These are phyloP conservation scores for Microsporum audouinii DNA, from an alignment of 2,329 filamentous ascomycete genomes.

Conservation along the genomic window DNA sequence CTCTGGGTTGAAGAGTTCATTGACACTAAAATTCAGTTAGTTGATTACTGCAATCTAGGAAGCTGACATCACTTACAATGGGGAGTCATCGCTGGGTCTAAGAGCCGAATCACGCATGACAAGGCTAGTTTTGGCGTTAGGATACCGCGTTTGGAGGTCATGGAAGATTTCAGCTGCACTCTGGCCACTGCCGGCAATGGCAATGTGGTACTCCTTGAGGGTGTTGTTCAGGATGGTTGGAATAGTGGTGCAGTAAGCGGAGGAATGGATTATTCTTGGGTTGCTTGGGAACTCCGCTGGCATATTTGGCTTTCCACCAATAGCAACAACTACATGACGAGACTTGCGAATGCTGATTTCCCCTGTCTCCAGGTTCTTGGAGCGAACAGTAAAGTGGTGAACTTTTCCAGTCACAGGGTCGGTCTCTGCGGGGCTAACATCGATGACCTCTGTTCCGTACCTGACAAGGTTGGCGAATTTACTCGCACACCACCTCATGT, in stretches of 20 bases:
- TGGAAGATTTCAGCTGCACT: slow-evolving; percentile 92
- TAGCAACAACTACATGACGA: slow-evolving; percentile 50
- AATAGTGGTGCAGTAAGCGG: slow-evolving; percentile 56
- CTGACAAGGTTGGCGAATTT: slow-evolving; percentile 62
- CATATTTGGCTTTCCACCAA: slow-evolving; percentile 58
- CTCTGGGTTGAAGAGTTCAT: slow-evolving; percentile 89
- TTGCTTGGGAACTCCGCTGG: slow-evolving; percentile 57
- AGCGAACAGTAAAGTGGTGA: slow-evolving; percentile 56
- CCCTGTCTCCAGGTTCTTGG: slow-evolving; percentile 46
- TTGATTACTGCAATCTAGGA: slow-evolving; percentile 2
- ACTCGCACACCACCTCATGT: slow-evolving; percentile 80
- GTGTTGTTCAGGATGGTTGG: slow-evolving; percentile 30
- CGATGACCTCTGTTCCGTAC: slow-evolving; percentile 67
- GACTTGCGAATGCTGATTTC: slow-evolving; percentile 30
- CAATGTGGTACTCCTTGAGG: slow-evolving; percentile 54
- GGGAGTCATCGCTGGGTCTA: slow-evolving; percentile 85
- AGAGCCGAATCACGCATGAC: slow-evolving; percentile 75
- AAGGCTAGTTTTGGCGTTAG: slow-evolving; percentile 64
- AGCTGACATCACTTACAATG: slow-evolving; percentile 58
- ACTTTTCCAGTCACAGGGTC: slow-evolving; percentile 40
- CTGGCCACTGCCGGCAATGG: slow-evolving; percentile 79
- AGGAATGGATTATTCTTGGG: slow-evolving; percentile 77
- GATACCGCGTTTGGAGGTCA: slow-evolving; percentile 71
- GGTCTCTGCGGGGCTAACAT: slow-evolving; percentile 51
- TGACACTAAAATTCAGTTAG: slow-evolving; percentile 50